Percentiles rank a stretch among this genome's conserved stretches.
These are phyloP conservation scores for Backusella circina DNA, from an alignment of 192 early-diverging fungal species.

Conservation along the genomic window DNA sequence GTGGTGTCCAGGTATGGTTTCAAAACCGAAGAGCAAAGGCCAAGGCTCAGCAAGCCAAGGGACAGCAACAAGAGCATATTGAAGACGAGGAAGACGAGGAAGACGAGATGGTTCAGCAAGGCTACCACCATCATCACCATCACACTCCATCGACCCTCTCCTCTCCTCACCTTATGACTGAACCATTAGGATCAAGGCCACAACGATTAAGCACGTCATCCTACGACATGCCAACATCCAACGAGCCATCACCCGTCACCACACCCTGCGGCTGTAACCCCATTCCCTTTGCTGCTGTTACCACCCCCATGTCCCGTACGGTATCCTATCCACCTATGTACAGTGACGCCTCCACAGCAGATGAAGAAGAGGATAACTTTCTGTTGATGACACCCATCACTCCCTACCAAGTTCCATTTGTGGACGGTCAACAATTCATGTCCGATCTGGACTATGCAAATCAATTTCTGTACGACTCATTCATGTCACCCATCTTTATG, in stretches of 20 bases:
- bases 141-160: background rate
- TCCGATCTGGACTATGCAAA: background rate
- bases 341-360: background rate
- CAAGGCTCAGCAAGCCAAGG: constrained; percentile 50
- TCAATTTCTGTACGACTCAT: background rate
- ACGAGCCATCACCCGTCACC: background rate
- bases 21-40: constrained; percentile 87
- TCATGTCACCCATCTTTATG: background rate
- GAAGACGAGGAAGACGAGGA: background rate
- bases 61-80: background rate
- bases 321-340: background rate
- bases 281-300: background rate
- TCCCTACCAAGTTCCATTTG: constrained; percentile 4
- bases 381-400: constrained; percentile 12
- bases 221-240: background rate
- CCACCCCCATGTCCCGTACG: background rate
- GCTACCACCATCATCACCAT: background rate
- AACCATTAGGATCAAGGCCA: constrained; percentile 3
- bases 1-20: constrained; percentile 83
- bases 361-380: constrained; percentile 5
- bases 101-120: background rate
- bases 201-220: background rate
- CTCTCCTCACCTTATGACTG: background rate
- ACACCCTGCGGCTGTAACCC: background rate
- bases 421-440: background rate